phyloP scores from a whole-genome alignment of 208 protist species.

The Novymonas esmeraldas region DNA sequence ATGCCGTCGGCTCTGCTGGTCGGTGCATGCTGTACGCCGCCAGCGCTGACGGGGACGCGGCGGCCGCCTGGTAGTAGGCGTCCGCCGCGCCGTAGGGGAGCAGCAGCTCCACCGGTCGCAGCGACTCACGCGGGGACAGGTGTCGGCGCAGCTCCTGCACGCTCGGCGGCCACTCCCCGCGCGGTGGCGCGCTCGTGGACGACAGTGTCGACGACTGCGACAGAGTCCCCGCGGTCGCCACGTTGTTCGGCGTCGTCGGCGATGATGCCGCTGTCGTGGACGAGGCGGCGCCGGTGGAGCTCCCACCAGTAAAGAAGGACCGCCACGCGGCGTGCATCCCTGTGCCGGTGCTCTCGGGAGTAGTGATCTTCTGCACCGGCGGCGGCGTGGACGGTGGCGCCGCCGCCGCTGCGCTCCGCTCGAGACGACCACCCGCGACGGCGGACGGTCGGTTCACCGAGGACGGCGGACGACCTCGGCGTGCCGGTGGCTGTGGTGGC shows the following conservation, averaged over 20 bases:
- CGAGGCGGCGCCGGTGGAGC: too few species aligned
- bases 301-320: constrained; percentile 20
- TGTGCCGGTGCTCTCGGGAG: not conserved
- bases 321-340: constrained; percentile 23
- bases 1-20: constrained; percentile 4
- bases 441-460: not conserved
- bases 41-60: constrained; percentile 1
- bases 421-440: not conserved
- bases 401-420: not conserved
- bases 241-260: not conserved
- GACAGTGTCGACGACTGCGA: not conserved
- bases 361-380: too few species aligned
- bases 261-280: not conserved
- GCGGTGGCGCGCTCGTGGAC: constrained; percentile 4
- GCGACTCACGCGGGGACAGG: not conserved
- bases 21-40: constrained; percentile 8
- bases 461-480: not conserved
- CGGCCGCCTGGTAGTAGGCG: constrained; percentile 20
- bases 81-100: constrained; percentile 39
- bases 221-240: not conserved
- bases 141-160: constrained; percentile 13
- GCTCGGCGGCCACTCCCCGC: constrained; percentile 31
- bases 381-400: too few species aligned
- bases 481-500: not conserved
- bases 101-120: constrained; percentile 35